A percentile compares a stretch with the other conserved stretches of the same genome.
Evolutionary conservation across 2,329 filamentous ascomycete species (phyloP).

Genomic region (Clarireedia hainanense): DNA sequence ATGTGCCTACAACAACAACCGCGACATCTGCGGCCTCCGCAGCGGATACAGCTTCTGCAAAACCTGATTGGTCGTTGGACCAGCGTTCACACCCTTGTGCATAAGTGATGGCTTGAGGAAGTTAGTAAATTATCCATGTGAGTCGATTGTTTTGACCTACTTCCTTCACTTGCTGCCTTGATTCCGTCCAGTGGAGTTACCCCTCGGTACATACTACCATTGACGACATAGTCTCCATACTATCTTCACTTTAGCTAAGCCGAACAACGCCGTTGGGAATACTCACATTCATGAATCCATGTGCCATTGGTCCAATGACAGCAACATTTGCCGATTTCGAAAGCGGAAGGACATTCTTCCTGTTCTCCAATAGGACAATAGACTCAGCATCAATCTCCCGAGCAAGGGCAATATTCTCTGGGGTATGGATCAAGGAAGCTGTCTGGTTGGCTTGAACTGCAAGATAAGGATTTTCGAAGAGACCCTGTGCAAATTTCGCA

Average conservation of each 20-base stretch:
- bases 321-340: constrained; percentile 60
- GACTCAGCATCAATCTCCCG: constrained; percentile 72
- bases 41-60: constrained; percentile 56
- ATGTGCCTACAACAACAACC: constrained; percentile 67
- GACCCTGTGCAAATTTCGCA: constrained; percentile 60
- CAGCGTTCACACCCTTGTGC: constrained; percentile 65
- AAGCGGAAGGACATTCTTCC: constrained; percentile 54
- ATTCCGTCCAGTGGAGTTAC: constrained; percentile 66
- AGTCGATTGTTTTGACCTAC: constrained; percentile 11
- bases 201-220: constrained; percentile 51
- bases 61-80: constrained; percentile 62
- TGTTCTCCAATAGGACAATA: constrained; percentile 75
- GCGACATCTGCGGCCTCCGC: constrained; percentile 63
- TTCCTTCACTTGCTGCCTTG: constrained; percentile 49
- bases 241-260: constrained; percentile 23
- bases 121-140: background rate
- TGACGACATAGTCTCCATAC: constrained; percentile 67
- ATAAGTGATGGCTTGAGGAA: constrained; percentile 44
- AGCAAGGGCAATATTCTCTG: constrained; percentile 61
- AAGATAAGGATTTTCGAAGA: constrained; percentile 64
- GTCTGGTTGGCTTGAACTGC: constrained; percentile 49
- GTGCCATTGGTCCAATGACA: constrained; percentile 69
- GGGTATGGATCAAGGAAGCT: constrained; percentile 53
- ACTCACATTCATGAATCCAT: constrained; percentile 60
- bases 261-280: background rate